Conservation (phyloP, 768 basidiomycete genomes). For the Xerocomellus intermedius region DNA sequence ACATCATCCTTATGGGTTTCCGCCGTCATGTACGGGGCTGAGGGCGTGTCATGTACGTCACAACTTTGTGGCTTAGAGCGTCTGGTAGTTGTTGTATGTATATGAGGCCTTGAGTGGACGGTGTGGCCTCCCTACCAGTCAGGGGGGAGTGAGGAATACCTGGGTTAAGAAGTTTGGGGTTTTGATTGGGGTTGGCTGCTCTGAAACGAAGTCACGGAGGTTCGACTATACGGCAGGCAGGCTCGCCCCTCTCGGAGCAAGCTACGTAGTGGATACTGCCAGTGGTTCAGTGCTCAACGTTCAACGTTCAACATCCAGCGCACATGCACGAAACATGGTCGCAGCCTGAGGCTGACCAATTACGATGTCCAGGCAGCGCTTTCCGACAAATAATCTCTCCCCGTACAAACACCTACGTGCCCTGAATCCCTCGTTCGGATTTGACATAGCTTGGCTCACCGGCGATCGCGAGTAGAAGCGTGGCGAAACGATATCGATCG, state of each 20-base stretch:
- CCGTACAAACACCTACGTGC: not conserved
- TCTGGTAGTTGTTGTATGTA: not conserved
- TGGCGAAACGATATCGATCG: not conserved
- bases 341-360: not conserved
- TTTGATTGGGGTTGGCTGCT: not conserved
- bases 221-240: not conserved
- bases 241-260: not conserved
- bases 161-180: not conserved
- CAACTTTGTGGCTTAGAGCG: not conserved
- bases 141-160: too few relatives aligned
- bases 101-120: not conserved
- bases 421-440: not conserved
- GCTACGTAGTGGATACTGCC: too few relatives aligned
- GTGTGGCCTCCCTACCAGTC: not conserved
- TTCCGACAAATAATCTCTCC: not conserved
- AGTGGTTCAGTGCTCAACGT: not conserved
- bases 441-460: not conserved
- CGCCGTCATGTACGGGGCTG: not conserved
- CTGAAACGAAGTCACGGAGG: not conserved
- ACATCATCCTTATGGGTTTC: not conserved
- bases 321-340: not conserved
- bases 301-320: too few relatives aligned
- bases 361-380: not conserved
- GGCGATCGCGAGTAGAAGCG: conserved; percentile 4
- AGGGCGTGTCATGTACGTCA: not conserved